Conservation (phyloP, 345 rosid genomes). For the Dimocarpus longan region DNA sequence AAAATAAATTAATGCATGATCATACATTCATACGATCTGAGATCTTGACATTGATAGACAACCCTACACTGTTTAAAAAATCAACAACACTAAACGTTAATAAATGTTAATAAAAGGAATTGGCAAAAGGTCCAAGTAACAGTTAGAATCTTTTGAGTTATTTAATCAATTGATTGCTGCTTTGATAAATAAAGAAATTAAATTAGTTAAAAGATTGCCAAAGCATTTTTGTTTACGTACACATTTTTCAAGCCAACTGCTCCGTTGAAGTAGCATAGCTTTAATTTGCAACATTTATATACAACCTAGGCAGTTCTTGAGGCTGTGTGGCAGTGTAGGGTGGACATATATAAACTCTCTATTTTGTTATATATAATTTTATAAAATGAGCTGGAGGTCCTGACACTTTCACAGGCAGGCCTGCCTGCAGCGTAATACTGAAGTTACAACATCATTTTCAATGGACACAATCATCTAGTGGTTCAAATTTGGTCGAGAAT, state of each 20-base stretch:
- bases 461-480: conserved; percentile 36
- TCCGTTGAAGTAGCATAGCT: background rate
- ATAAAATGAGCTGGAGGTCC: conserved; percentile 8
- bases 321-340: background rate
- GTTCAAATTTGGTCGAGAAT: conserved; percentile 20
- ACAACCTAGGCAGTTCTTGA: background rate
- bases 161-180: conserved; percentile 4
- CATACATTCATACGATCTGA: background rate
- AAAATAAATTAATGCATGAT: background rate
- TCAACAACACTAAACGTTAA: background rate
- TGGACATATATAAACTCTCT: background rate
- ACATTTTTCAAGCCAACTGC: conserved; percentile 30
- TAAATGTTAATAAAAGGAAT: background rate
- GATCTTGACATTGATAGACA: conserved; percentile 23
- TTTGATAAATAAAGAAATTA: background rate
- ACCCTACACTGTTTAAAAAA: background rate
- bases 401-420: conserved; percentile 14
- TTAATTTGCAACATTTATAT: background rate
- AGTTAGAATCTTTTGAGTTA: conserved; percentile 21
- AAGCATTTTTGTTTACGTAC: conserved; percentile 12
- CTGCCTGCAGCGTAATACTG: conserved; percentile 19
- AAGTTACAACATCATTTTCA: conserved; percentile 30
- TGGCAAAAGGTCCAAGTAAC: conserved; percentile 8
- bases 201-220: background rate
- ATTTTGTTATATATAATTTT: background rate